Evolutionary conservation across 352 stramenopile genomes (phyloP), one percentile per base, ranked within the genome.

Genomic region (Pythium dissimile): DNA sequence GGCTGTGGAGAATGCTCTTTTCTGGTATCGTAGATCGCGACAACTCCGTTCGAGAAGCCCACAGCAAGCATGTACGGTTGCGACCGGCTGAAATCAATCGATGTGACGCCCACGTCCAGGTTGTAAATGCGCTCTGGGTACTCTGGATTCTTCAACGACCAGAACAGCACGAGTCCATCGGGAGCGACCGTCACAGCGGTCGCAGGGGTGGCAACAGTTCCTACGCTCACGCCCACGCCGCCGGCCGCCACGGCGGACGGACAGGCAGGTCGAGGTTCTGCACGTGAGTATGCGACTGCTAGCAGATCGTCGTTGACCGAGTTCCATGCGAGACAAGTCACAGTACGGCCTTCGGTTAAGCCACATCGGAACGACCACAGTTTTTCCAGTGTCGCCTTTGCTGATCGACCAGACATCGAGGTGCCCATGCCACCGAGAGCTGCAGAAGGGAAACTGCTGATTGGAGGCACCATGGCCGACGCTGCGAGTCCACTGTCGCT

Each of bases 121-220:
- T 75, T 72, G 52, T 96, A 90, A 8, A 97, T 82, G n/a, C 89
- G 80, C 64, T 97, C 89, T 0, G 92, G 92, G 50, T 85, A 96
- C 54, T 94, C 86, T 5, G 91, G 90, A 62, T 98, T 98, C 44
- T 88, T 93, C 18, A 97, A 68, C 26, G 87, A 96, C 92, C 92
- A 98, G 62, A 98, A 97, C 23, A 97, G 69, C n/a, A 98, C 84
- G 13, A 95, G 53, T 2, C 91, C 89, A 13, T 63, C 56, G 32
- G 62, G 55, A 3, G 21, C 4, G 31, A 10, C 52, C 11, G 53
- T 49, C 3, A 24, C 21, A 7, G 31, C 28, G 1, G 43, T 1
- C 9, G 37, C 56, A 10, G 57, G 24, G 3, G 28, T n/a, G 9
- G 9, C 9, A 9, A 18, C 20, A 18, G 7, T 43, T 5, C 20